These are phyloP conservation scores for Rhodotorula sphaerocarpa DNA, from an alignment of 768 basidiomycete genomes.

Conservation along the genomic window DNA sequence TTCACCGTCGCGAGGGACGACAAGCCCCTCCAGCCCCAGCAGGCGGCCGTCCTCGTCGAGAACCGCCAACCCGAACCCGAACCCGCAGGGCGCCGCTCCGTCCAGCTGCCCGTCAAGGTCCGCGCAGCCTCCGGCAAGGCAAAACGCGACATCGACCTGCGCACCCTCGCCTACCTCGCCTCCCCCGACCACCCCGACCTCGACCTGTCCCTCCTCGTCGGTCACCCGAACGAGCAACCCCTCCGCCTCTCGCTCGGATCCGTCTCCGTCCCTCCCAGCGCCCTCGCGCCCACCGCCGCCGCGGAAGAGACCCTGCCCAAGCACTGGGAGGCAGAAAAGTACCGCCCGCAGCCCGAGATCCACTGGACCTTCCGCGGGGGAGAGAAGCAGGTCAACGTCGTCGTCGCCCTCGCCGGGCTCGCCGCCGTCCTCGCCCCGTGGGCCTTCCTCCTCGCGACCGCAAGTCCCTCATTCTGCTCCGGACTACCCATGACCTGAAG, in stretches of 20 bases:
- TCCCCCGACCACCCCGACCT: slow-evolving; percentile 24
- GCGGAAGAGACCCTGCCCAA: slow-evolving; percentile 4
- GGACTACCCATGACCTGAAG: not conserved
- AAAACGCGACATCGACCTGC: slow-evolving; percentile 15
- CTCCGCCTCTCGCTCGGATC: slow-evolving; percentile 25
- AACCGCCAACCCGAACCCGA: slow-evolving; percentile 2
- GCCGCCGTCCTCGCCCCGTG: slow-evolving; percentile 32
- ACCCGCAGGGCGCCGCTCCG: no score
- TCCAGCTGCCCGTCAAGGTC: slow-evolving; percentile 15
- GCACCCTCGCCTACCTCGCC: slow-evolving; percentile 16
- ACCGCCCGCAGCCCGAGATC: slow-evolving; percentile 6
- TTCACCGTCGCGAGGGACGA: slow-evolving; percentile 15
- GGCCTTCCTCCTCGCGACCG: slow-evolving; percentile 18
- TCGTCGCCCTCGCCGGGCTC: slow-evolving; percentile 17
- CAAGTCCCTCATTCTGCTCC: slow-evolving; percentile 3
- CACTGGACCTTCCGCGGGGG: slow-evolving; percentile 29
- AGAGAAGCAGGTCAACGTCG: slow-evolving; percentile 13
- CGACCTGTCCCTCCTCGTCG: slow-evolving; percentile 29
- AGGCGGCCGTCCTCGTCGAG: slow-evolving; percentile 19
- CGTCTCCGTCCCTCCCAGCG: slow-evolving; percentile 9
- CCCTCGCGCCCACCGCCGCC: slow-evolving; percentile 17
- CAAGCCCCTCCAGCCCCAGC: slow-evolving; percentile 14
- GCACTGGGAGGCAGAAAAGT: slow-evolving; percentile 35
- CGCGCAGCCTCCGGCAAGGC: slow-evolving; percentile 16
- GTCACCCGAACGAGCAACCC: not conserved